Conservation (phyloP, 208 protist species). For the Trypanosoma rangeli region DNA sequence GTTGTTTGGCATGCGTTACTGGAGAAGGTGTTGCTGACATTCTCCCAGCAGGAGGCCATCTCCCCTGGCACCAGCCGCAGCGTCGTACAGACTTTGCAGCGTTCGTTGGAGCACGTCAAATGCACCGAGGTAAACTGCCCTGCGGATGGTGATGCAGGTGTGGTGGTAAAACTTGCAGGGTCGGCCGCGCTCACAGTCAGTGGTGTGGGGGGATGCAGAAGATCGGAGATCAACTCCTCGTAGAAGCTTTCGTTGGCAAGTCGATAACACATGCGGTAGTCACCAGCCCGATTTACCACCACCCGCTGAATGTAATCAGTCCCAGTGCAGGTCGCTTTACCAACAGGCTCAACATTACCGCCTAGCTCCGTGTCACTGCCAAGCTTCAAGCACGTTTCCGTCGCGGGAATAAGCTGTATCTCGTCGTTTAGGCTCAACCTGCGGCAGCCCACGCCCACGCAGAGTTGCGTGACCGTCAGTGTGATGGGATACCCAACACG, state of each 20-base stretch:
- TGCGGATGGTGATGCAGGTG: conserved; percentile 52
- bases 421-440: conserved; percentile 41
- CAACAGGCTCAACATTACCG: conserved; percentile 39
- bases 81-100: conserved; percentile 56
- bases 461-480: conserved; percentile 57
- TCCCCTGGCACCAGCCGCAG: conserved; percentile 69
- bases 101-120: conserved; percentile 38
- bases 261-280: conserved; percentile 85
- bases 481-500: conserved; percentile 61
- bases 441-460: conserved; percentile 36
- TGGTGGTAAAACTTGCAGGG: conserved; percentile 38
- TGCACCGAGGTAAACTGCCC: conserved; percentile 68
- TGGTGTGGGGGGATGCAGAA: conserved; percentile 24
- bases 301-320: conserved; percentile 47
- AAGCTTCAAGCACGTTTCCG: conserved; percentile 19
- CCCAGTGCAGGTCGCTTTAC: conserved; percentile 30
- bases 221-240: conserved; percentile 56
- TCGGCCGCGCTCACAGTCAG: conserved; percentile 47
- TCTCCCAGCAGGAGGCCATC: conserved; percentile 69
- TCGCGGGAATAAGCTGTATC: conserved; percentile 51
- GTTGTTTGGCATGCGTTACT: conserved; percentile 64
- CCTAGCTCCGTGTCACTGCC: background rate
- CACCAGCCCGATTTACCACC: conserved; percentile 57
- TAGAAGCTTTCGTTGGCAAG: conserved; percentile 35
- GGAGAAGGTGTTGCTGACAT: conserved; percentile 32